Percentiles rank a stretch among this genome's conserved stretches.
phyloP scores from a whole-genome alignment of 2,329 filamentous ascomycete genomes.

The Nannizziopsis arthrosporioides region DNA sequence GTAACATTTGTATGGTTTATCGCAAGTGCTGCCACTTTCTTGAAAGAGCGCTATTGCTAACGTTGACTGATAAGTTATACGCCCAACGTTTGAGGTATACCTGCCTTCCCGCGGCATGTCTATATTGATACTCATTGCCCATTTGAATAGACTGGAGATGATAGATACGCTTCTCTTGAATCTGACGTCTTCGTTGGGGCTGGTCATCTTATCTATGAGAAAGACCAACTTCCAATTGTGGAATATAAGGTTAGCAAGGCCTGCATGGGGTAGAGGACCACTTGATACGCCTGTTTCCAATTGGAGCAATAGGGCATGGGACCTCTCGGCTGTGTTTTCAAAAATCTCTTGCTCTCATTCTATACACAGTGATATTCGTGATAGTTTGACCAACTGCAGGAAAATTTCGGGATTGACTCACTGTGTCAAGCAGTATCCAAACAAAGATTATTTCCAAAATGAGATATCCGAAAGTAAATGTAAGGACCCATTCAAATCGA shows the following conservation, averaged over 20 bases:
- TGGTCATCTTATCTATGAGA: constrained; percentile 30
- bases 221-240: constrained; percentile 28
- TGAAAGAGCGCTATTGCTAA: constrained; percentile 1
- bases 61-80: constrained; percentile 21
- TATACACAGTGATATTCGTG: too few relatives aligned
- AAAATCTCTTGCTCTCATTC: background rate
- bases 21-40: background rate
- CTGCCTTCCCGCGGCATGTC: background rate
- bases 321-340: background rate
- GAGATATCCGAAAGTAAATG: background rate
- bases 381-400: too few relatives aligned
- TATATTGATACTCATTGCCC: background rate
- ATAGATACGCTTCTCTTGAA: constrained; percentile 33
- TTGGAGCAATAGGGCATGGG: background rate
- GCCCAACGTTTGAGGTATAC: constrained; percentile 28
- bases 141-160: constrained; percentile 29
- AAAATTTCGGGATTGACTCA: too few relatives aligned
- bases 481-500: background rate
- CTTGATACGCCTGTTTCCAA: background rate
- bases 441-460: background rate
- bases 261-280: constrained; percentile 16
- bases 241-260: constrained; percentile 36
- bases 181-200: constrained; percentile 31
- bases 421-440: too few relatives aligned
- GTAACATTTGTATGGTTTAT: constrained; percentile 29